Base-by-base conservation (phyloP, 192 early-diverging fungal species). In the Mortierella claussenii region DNA sequence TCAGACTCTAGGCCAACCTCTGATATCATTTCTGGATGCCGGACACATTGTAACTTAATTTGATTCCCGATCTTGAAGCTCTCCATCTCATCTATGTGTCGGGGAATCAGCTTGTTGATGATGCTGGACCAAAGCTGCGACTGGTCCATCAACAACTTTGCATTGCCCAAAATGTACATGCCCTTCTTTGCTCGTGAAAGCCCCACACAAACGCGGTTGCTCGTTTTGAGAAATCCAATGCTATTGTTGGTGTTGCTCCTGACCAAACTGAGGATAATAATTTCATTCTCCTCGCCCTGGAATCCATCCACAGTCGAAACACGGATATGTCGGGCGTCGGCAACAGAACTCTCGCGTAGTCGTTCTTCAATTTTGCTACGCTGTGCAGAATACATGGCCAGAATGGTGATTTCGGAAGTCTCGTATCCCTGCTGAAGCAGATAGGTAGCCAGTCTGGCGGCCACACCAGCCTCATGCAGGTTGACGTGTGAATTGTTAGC, bases 271-370 rank as follows among this genome's bases (percentile, higher is more conserved):
- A 99, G 78, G 32, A 99, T 96, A 53, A 99, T 97, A 55, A 98
- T 96, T 65, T 98, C 96, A 79, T 97, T 98, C 78, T 99, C 97
- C 54, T 97, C 94, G 33, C 97, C 97, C 78, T 99, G 97, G 82
- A 95, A 99, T 2, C 95, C 96, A 69, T 97, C 96, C 2, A 99
- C 97, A 34, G 90, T 94, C n/a, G 90, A 92, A 1, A 98, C 93
- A 56, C 92, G 90, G 23, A 98, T 91, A 6, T 88, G 84, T 62
- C 52, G 50, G 17, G 49, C 28, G 17, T 60, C 56, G 10, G 44
- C 55, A 21, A 50, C 32, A 2, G 15, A n/a, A n/a, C 43, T 79
- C 54, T 40, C 69, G 0, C 73, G 70, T 12, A 88, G 44, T 9
- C 42, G 68, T 11, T 79, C 60, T n/a, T 44, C 18, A 12, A 88